Percentiles rank a stretch among this genome's conserved stretches.
phyloP scores from a whole-genome alignment of 306 rosid species.

The Glycyrrhiza uralensis region DNA sequence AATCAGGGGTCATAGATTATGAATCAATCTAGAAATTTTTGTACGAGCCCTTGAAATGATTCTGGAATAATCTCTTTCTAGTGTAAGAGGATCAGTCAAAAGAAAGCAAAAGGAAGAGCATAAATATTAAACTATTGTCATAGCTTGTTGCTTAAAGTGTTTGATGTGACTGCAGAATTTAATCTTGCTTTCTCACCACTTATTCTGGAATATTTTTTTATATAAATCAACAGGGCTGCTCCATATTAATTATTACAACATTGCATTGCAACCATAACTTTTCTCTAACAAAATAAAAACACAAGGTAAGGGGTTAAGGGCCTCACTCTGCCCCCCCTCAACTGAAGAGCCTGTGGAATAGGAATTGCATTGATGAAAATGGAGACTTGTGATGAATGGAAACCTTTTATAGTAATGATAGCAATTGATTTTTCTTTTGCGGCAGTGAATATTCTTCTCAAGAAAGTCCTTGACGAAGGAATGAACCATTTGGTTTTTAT shows the following conservation, averaged over 20 bases:
- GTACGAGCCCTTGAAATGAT: slow-evolving; percentile 20
- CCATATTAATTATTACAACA: slow-evolving; percentile 1
- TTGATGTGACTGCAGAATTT: slow-evolving; percentile 63
- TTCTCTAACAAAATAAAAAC: slow-evolving; percentile 17
- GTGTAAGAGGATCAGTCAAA: slow-evolving; percentile 42
- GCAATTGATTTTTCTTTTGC: slow-evolving; percentile 68
- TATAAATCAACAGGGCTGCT: slow-evolving; percentile 32
- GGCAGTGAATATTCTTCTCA: slow-evolving; percentile 71
- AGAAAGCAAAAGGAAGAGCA: slow-evolving; percentile 42
- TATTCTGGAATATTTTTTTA: slow-evolving; percentile 45
- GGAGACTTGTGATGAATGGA: slow-evolving; percentile 63
- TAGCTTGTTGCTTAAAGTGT: slow-evolving; percentile 60
- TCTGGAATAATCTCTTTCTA: slow-evolving; percentile 31
- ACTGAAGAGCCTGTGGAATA: slow-evolving; percentile 2
- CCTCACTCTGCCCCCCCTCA: slow-evolving; percentile 22
- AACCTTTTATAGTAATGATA: slow-evolving; percentile 73
- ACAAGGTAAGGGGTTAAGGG: slow-evolving; percentile 30
- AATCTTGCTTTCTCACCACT: slow-evolving; percentile 73
- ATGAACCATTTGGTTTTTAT: slow-evolving; percentile 87
- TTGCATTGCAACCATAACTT: slow-evolving; percentile 21
- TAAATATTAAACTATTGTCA: slow-evolving; percentile 38
- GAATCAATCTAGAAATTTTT: slow-evolving; percentile 31
- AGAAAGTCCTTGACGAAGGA: slow-evolving; percentile 78
- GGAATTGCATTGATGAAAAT: slow-evolving; percentile 32
- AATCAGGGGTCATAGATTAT: neutral